A percentile compares a stretch with the other conserved stretches of the same genome.
Evolutionary conservation across 1,284 basidiomycete species (phyloP).

Genomic region (Leccinum pallidistipes): DNA sequence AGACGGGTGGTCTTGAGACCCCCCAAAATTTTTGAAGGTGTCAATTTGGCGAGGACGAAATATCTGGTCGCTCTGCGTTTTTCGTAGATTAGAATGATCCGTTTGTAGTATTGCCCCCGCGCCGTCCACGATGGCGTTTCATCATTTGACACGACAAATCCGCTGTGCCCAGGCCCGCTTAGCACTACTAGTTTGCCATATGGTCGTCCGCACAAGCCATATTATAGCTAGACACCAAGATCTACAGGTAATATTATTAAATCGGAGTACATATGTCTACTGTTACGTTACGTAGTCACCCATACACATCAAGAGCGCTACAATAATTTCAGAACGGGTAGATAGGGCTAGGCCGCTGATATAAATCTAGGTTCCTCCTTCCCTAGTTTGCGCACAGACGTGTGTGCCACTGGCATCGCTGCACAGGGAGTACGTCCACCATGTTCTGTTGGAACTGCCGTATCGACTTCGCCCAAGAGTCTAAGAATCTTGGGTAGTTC

Average conservation of each 20-base stretch:
- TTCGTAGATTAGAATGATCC: background rate
- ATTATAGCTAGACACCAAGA: background rate
- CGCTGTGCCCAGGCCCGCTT: background rate
- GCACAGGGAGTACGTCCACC: background rate
- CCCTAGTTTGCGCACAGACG: background rate
- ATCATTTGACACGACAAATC: background rate
- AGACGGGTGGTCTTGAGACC: constrained; percentile 30
- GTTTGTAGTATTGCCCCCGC: background rate
- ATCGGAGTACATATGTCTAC: background rate
- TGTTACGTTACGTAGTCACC: background rate
- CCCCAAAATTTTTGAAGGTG: constrained; percentile 14
- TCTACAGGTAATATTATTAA: background rate
- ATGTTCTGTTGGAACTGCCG: background rate
- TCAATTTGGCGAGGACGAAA: constrained; percentile 15
- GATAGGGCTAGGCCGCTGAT: background rate
- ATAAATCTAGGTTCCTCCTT: background rate
- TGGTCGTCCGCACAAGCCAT: background rate
- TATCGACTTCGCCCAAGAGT: constrained; percentile 3
- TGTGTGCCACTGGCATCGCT: background rate
- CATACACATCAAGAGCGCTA: background rate
- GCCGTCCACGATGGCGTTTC: background rate
- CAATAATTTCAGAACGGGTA: background rate
- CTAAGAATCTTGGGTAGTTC: background rate
- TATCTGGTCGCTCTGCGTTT: constrained; percentile 5
- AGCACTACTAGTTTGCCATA: background rate